Conservation (phyloP, 2,329 filamentous ascomycete genomes). For the Penicillium sp. region DNA sequence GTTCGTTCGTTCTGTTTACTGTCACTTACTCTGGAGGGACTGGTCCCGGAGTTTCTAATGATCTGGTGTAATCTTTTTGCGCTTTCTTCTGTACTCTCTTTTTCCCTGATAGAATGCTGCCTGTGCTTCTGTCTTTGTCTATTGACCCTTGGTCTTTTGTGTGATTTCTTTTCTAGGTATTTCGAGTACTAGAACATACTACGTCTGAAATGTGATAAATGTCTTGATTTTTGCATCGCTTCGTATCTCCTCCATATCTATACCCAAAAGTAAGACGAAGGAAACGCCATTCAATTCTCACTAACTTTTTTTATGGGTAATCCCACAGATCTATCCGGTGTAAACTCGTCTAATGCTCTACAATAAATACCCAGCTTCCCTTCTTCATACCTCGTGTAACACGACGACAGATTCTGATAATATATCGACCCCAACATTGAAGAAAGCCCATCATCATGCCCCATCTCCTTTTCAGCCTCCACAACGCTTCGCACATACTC, state of each 20-base stretch:
- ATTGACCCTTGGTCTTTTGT: constrained; percentile 1
- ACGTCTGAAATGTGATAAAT: constrained; percentile 3
- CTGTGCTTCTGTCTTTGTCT: constrained; percentile 6
- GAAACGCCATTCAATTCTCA: neutral
- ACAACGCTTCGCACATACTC: no score
- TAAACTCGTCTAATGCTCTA: neutral
- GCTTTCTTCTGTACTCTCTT: constrained; percentile 12
- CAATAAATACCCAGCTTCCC: neutral
- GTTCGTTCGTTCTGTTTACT: constrained; percentile 14
- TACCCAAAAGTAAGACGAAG: neutral
- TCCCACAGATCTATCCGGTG: neutral
- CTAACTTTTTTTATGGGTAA: no score
- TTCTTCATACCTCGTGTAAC: constrained; percentile 6
- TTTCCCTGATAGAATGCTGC: constrained; percentile 3
- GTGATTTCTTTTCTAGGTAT: neutral
- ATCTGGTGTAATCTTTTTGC: constrained; percentile 24
- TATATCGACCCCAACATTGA: no score
- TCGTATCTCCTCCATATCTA: neutral
- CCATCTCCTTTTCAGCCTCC: no score
- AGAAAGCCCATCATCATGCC: no score
- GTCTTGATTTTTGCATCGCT: neutral
- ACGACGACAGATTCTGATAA: constrained; percentile 7
- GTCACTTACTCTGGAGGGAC: constrained; percentile 13
- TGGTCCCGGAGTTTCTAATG: constrained; percentile 19
- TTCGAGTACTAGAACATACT: constrained; percentile 8